These are phyloP conservation scores for Leucocoprinus leucothites DNA, from an alignment of 768 basidiomycete genomes.

Conservation along the genomic window DNA sequence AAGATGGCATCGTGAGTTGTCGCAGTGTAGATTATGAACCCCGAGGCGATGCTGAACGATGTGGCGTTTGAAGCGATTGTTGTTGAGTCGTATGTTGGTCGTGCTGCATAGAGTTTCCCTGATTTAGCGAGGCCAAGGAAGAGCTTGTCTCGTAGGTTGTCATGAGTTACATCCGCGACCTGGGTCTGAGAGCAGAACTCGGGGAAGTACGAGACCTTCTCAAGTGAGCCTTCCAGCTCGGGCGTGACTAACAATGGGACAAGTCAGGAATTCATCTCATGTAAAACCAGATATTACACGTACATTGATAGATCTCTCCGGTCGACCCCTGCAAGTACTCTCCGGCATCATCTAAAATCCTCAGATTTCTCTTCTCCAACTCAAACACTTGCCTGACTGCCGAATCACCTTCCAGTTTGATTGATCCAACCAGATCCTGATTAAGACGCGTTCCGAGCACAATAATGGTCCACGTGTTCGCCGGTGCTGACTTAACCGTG, in stretches of 20 bases:
- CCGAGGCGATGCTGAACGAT: conserved; percentile 71
- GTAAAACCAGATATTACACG: conserved; percentile 11
- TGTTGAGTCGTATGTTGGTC: conserved; percentile 23
- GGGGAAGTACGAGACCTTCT: conserved; percentile 39
- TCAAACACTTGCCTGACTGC: conserved; percentile 16
- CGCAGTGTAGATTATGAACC: conserved; percentile 84
- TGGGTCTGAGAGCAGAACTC: conserved; percentile 56
- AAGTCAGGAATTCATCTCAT: not conserved
- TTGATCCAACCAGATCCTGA: conserved; percentile 32
- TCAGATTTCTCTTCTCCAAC: conserved; percentile 42
- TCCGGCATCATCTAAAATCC: conserved; percentile 36
- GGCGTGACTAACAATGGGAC: conserved; percentile 10
- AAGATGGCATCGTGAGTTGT: conserved; percentile 80
- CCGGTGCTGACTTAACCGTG: conserved; percentile 12
- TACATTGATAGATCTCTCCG: conserved; percentile 51
- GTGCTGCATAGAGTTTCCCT: conserved; percentile 61
- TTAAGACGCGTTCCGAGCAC: conserved; percentile 37
- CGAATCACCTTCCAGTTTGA: conserved; percentile 18
- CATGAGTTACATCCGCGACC: conserved; percentile 22
- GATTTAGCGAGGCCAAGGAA: conserved; percentile 64
- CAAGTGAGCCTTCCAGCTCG: conserved; percentile 16
- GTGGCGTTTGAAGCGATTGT: conserved; percentile 54
- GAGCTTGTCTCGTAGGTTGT: conserved; percentile 20
- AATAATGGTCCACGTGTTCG: conserved; percentile 22
- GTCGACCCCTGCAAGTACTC: conserved; percentile 35